phyloP scores from a whole-genome alignment of 176 grass and related monocot genomes.

The Aegilops bicornis region DNA sequence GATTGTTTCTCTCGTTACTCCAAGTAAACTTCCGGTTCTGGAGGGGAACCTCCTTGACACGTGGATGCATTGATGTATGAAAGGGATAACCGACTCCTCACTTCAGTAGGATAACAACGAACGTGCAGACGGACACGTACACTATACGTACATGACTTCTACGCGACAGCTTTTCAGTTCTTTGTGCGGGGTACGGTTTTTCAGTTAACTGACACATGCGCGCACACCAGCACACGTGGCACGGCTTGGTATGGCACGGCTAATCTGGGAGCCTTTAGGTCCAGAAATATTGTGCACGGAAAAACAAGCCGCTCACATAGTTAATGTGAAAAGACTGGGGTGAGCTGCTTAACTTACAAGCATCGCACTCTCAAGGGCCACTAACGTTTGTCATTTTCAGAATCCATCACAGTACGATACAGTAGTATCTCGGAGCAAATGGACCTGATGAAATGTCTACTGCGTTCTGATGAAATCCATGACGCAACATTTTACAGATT shows the following conservation, averaged over 20 bases:
- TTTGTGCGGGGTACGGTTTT: no score
- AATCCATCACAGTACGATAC: fast-evolving
- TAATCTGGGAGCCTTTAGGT: not conserved
- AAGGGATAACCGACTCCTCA: not conserved
- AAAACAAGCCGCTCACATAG: not conserved
- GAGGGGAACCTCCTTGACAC: not conserved
- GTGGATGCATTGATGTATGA: not conserved
- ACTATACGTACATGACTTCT: not conserved
- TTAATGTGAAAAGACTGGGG: not conserved
- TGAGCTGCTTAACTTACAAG: not conserved
- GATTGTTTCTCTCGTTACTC: no score
- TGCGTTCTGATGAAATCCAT: no score
- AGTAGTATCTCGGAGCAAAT: not conserved
- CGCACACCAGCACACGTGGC: not conserved
- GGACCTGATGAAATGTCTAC: not conserved
- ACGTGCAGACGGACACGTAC: no score
- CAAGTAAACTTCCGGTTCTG: no score
- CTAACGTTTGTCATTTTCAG: not conserved
- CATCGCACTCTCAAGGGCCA: not conserved
- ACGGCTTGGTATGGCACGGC: not conserved
- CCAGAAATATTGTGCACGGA: not conserved
- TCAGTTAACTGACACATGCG: not conserved
- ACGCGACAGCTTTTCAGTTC: not conserved
- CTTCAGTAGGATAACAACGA: not conserved
- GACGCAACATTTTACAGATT: not conserved